Evolutionary conservation across 163 green algal species (phyloP).

Genomic region (Scenedesmus sp.): DNA sequence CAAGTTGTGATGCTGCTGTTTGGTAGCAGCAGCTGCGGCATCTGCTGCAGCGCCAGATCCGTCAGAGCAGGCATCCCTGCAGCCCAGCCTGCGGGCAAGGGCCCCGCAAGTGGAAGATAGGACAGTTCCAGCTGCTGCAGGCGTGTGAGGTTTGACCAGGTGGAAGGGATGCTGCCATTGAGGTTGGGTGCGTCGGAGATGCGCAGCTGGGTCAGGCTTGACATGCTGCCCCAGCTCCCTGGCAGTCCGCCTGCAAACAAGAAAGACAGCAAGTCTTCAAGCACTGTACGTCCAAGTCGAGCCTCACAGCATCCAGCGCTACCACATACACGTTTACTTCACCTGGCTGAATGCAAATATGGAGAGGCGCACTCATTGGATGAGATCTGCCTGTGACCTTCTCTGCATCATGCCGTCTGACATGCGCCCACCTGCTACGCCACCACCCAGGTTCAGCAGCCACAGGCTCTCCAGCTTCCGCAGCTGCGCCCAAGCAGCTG

Average conservation of each 20-base stretch:
- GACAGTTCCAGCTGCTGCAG: slow-evolving; percentile 14
- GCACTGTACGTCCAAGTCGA: too few species aligned
- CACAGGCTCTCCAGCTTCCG: slow-evolving; percentile 11
- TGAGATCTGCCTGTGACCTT: too few species aligned
- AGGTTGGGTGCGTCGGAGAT: background rate
- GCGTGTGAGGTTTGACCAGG: background rate
- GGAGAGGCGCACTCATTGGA: background rate
- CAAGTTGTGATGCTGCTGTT: background rate
- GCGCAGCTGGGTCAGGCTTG: background rate
- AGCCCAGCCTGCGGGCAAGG: background rate
- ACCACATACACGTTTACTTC: too few species aligned
- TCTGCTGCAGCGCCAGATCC: background rate
- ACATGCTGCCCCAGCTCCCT: background rate
- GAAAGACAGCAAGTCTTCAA: background rate
- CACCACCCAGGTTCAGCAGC: slow-evolving; percentile 11
- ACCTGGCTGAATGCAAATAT: too few species aligned
- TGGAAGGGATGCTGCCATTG: background rate
- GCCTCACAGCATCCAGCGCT: too few species aligned
- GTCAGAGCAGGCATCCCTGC: background rate
- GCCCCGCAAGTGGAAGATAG: background rate
- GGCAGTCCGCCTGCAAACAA: slow-evolving; percentile 6
- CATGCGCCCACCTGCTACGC: background rate
- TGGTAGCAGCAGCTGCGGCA: slow-evolving; percentile 1
- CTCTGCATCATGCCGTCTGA: background rate
- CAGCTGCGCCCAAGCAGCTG: background rate